Evolutionary conservation across 2,329 filamentous ascomycete species (phyloP).

Genomic region (Onygena corvina): DNA sequence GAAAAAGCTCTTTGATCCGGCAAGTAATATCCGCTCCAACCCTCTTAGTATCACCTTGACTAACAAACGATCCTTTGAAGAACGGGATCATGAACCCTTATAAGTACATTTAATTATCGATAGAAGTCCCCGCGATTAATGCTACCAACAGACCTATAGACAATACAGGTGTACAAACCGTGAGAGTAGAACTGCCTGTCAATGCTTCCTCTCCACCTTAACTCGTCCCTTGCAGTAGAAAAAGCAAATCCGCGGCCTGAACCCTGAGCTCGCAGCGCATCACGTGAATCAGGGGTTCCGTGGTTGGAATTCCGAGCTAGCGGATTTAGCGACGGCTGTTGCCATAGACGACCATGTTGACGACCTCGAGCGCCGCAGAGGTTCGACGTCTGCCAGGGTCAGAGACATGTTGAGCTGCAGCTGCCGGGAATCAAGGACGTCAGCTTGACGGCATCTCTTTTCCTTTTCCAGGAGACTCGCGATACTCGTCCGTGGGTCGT

Average conservation of each 20-base stretch:
- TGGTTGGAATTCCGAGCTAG: neutral
- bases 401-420: neutral
- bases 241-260: neutral
- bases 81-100: slow-evolving; percentile 99
- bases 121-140: too few species aligned
- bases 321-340: slow-evolving; percentile 14
- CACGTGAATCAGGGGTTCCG: neutral
- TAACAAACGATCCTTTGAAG: slow-evolving; percentile 34
- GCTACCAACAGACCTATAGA: too few species aligned
- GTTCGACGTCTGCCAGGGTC: neutral
- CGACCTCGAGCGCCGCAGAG: neutral
- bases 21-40: slow-evolving; percentile 39
- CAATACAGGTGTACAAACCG: too few species aligned
- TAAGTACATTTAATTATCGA: slow-evolving; percentile 63
- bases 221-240: neutral
- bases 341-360: slow-evolving; percentile 15
- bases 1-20: slow-evolving; percentile 87
- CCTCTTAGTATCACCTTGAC: neutral
- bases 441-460: neutral
- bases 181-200: too few species aligned
- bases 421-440: neutral
- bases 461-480: neutral
- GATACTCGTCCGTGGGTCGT: neutral
- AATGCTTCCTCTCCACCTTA: too few species aligned
- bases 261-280: neutral